Evolutionary conservation across 768 basidiomycete species (phyloP), one percentile per base, ranked within the genome.

Genomic region (Amanita jacksonii): DNA sequence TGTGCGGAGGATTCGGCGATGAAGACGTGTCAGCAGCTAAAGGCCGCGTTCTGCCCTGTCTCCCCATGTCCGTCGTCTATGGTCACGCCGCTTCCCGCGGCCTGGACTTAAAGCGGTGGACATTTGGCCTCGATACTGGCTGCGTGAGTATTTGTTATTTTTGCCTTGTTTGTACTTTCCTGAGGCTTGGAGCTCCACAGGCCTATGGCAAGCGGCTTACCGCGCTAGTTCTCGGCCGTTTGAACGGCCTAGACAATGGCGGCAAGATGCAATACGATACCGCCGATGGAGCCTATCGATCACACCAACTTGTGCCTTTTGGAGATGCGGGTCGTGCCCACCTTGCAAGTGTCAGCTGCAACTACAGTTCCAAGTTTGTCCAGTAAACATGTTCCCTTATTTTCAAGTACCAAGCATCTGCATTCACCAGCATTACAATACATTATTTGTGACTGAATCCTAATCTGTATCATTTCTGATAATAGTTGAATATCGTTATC

Each of bases 41-140:
- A 18, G 23, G 47, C 38, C 31, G 33, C 31, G 46, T 24, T 4
- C 56, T 83, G 8, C 74, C 76, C 4, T 90, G 87, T 52, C 72
- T 76, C 52, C 84, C 88, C 1, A 70, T 77, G 1, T 85, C 75
- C 30, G 79, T 89, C n/a, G 62, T 94, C 5, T 96, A 94, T 58
- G 93, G 90, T 0, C 93, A 96, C 54, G 72, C 80, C 6, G 91
- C 92, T 4, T 66, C 73, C 3, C 70, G 86, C 20, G 87, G 85
- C 9, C 68, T 96, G 9, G 88, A 92, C 57, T 60, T 90, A 51
- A 81, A 84, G 49, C 70, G 84, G 16, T 94, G 85, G 83, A 77
- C 81, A 2, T 64, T 91, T 48, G 93, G 93, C 1, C 62, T 94
- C 25, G 93, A 98, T 58, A 73, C 84, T 0, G 92, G 87, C 8